Evolutionary conservation across 768 basidiomycete species (phyloP), one percentile per base, ranked within the genome.

Genomic region (Rhodotorula paludigena): DNA sequence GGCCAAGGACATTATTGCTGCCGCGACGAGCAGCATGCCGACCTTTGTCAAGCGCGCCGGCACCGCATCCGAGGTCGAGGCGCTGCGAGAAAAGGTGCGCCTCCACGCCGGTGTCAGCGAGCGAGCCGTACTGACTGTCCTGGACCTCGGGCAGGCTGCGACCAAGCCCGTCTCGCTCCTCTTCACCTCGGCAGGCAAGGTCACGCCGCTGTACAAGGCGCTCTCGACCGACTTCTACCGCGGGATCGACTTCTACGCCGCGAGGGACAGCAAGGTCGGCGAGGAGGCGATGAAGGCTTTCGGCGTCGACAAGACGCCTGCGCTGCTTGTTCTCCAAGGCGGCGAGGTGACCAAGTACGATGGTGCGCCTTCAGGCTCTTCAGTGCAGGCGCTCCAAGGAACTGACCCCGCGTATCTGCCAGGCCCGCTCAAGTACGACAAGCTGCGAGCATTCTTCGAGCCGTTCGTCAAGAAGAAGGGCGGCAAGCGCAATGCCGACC

Each of bases 121-220:
- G 20, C 32, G n/a, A 8, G 39, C 25, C 56, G 41, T 42, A 12
- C 36, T 5, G 20, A 5, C 33, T 15, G 18, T 21, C 45, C 39
- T 15, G 20, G 23, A 30, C 8, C 23, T 36, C 57, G 3, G 30
- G 6, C 62, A 74, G 74, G 63, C 69, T 15, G n/a, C 52, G 2
- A 44, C 55, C 47, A 73, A 73, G 57, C 75, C 75, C n/a, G 44
- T 74, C 54, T 65, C 74, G 8, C 61, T 76, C 39, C 59, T 76
- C 15, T 63, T 76, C 55, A 76, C 75, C 32, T 74, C 74, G 18
- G 72, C 74, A 6, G 60, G 59, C 21, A 66, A 61, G 11, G 66
- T 73, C 36, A 73, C 75, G 10, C 67, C 75, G 9, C 68, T 76
- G 3, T 76, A 74, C 63, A 76, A 76, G 44, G 75, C 74, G 32